Conservation (phyloP, 129 eudicot genomes). For the Flaveria trinervia region DNA sequence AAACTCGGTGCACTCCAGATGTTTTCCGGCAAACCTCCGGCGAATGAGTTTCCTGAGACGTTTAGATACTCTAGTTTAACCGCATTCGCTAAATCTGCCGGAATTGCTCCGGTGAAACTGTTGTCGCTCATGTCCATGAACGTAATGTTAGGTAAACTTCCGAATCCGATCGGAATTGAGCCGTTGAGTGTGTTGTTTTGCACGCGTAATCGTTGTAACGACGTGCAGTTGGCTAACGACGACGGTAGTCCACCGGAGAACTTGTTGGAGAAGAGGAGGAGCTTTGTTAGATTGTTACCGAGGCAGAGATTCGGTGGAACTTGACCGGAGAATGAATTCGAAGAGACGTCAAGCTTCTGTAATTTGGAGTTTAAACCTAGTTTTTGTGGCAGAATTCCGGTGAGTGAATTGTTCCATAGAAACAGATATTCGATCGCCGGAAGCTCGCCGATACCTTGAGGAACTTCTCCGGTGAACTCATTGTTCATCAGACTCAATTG, state of each 20-base stretch:
- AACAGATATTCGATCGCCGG: conserved; percentile 54
- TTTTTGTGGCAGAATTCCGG: conserved; percentile 73
- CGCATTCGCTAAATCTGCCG: conserved; percentile 70
- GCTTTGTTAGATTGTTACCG: conserved; percentile 60
- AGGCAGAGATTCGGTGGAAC: conserved; percentile 72
- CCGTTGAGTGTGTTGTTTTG: conserved; percentile 78
- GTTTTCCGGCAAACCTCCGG: conserved; percentile 51
- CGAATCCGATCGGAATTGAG: conserved; percentile 72
- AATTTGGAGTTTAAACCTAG: conserved; percentile 67
- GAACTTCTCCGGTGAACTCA: conserved; percentile 69
- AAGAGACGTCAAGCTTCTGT: conserved; percentile 74
- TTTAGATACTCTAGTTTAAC: conserved; percentile 54
- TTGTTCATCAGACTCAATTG: conserved; percentile 62
- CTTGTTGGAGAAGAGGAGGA: conserved; percentile 66
- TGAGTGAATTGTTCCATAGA: conserved; percentile 86
- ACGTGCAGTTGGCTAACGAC: conserved; percentile 66
- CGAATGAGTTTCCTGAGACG: conserved; percentile 61
- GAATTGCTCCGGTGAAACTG: conserved; percentile 68
- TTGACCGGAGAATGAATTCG: conserved; percentile 73
- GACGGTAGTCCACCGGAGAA: conserved; percentile 64
- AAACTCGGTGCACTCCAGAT: conserved; percentile 84
- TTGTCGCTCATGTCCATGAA: conserved; percentile 75
- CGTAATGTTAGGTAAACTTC: conserved; percentile 60
- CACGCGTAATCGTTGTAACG: conserved; percentile 62
- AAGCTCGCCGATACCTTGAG: conserved; percentile 79